Percentiles rank a stretch among this genome's conserved stretches.
phyloP scores from a whole-genome alignment of 2,329 filamentous ascomycete species.

The Aspergillus oerlinghausenensis region DNA sequence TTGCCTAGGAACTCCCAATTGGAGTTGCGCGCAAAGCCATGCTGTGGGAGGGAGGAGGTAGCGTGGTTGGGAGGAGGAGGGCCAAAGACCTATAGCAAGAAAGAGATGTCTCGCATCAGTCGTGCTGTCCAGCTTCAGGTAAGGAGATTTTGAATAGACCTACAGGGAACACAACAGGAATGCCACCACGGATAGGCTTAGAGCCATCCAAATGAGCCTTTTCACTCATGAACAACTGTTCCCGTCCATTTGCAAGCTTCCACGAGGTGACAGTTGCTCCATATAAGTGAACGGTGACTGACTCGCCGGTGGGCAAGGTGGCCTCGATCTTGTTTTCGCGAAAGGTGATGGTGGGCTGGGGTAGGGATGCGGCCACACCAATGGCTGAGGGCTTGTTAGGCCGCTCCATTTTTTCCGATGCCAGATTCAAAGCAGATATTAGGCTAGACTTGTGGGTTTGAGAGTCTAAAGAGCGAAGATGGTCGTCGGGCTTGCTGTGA shows the following conservation, averaged over 20 bases:
- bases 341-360: constrained; percentile 74
- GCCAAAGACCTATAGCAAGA: constrained; percentile 65
- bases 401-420: constrained; percentile 59
- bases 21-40: constrained; percentile 87
- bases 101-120: not conserved
- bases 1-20: constrained; percentile 75
- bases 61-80: constrained; percentile 69
- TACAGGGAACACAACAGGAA: constrained; percentile 91
- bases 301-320: constrained; percentile 78
- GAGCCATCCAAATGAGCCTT: constrained; percentile 76
- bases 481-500: not conserved
- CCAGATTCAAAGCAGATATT: not conserved
- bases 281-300: constrained; percentile 77
- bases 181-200: constrained; percentile 85
- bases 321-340: constrained; percentile 72
- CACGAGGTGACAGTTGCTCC: constrained; percentile 91
- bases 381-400: constrained; percentile 77
- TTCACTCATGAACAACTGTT: constrained; percentile 84
- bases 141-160: constrained; percentile 25
- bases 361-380: constrained; percentile 66
- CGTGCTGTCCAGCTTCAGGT: constrained; percentile 8
- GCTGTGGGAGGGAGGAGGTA: constrained; percentile 79
- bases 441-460: not conserved
- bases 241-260: constrained; percentile 73
- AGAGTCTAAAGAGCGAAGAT: not conserved